Percentiles rank a stretch among this genome's conserved stretches.
These are phyloP conservation scores for Amniculicola lignicola DNA, from an alignment of 495 filamentous ascomycete species.

Conservation along the genomic window DNA sequence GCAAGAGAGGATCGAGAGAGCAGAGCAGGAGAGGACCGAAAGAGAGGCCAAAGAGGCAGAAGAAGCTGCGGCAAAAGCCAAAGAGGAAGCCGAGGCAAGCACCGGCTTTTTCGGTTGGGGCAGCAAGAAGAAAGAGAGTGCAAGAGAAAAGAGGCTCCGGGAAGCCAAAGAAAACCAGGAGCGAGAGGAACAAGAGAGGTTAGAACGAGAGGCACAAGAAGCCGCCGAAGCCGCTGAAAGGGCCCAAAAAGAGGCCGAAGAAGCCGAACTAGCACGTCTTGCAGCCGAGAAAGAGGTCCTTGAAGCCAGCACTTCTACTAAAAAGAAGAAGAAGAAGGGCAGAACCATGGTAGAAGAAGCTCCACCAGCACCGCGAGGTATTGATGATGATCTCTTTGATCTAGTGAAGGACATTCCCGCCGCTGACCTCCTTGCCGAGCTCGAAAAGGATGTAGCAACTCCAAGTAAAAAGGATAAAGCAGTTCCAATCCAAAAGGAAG, in stretches of 20 bases:
- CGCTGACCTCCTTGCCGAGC: slow-evolving; percentile 24
- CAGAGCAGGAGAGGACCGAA: slow-evolving; percentile 15
- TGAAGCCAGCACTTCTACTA: slow-evolving; percentile 34
- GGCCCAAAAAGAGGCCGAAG: slow-evolving; percentile 30
- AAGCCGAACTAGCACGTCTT: slow-evolving; percentile 33
- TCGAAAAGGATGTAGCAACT: slow-evolving; percentile 28
- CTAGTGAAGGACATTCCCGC: slow-evolving; percentile 25
- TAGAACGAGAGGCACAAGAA: slow-evolving; percentile 32
- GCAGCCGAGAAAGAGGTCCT: slow-evolving; percentile 41
- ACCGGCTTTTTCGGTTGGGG: slow-evolving; percentile 5
- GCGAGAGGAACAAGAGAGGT: slow-evolving; percentile 20
- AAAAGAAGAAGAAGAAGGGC: slow-evolving; percentile 36
- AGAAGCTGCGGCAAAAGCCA: slow-evolving; percentile 24
- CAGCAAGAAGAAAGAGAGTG: slow-evolving; percentile 23
- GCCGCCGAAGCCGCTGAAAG: slow-evolving; percentile 27
- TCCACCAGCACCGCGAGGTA: slow-evolving; percentile 1
- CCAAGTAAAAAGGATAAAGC: too few species aligned
- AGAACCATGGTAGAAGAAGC: slow-evolving; percentile 11
- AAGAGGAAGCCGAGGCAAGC: slow-evolving; percentile 20
- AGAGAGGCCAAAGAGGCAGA: slow-evolving; percentile 34
- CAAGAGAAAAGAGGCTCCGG: slow-evolving; percentile 11
- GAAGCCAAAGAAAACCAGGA: slow-evolving; percentile 20
- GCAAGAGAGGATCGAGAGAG: slow-evolving; percentile 2
- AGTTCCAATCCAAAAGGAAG: slow-evolving; percentile 12
- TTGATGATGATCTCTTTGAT: slow-evolving; percentile 31